A percentile compares a stretch with the other conserved stretches of the same genome.
Evolutionary conservation across 2,329 filamentous ascomycete genomes (phyloP).

Genomic region (Colletotrichum sp.): DNA sequence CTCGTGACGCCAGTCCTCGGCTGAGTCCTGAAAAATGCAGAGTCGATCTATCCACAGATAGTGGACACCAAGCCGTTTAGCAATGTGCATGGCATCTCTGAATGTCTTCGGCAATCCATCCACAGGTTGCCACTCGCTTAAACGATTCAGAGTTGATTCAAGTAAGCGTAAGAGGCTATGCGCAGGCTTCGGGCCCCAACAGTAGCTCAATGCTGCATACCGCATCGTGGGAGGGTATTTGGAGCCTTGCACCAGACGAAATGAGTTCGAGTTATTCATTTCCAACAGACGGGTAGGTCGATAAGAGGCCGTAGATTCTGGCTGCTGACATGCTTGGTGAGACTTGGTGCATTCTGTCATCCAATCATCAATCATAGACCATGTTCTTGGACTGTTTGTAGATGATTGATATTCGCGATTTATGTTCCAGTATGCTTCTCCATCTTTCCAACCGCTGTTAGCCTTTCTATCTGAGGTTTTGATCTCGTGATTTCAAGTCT

Average conservation of each 20-base stretch:
- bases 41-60: slow-evolving; percentile 27
- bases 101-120: slow-evolving; percentile 14
- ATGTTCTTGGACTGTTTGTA: neutral
- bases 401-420: neutral
- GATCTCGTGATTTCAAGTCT: no score
- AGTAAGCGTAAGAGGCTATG: neutral
- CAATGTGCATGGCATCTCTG: slow-evolving; percentile 17
- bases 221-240: fast-evolving
- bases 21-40: slow-evolving; percentile 25
- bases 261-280: fast-evolving
- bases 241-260: neutral
- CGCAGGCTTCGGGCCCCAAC: neutral
- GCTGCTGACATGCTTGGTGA: neutral
- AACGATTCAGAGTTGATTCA: neutral
- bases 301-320: fast-evolving
- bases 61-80: neutral
- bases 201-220: neutral
- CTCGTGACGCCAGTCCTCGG: slow-evolving; percentile 23
- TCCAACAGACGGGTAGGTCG: neutral
- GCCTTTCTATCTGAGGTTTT: no score
- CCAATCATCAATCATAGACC: neutral
- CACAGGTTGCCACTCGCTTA: neutral
- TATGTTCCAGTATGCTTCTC: neutral
- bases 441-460: no score
- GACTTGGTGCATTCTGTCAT: neutral